Evolutionary conservation across 2,329 filamentous ascomycete species (phyloP), one percentile per base, ranked within the genome.

Genomic region (Podosphaera aphanis): DNA sequence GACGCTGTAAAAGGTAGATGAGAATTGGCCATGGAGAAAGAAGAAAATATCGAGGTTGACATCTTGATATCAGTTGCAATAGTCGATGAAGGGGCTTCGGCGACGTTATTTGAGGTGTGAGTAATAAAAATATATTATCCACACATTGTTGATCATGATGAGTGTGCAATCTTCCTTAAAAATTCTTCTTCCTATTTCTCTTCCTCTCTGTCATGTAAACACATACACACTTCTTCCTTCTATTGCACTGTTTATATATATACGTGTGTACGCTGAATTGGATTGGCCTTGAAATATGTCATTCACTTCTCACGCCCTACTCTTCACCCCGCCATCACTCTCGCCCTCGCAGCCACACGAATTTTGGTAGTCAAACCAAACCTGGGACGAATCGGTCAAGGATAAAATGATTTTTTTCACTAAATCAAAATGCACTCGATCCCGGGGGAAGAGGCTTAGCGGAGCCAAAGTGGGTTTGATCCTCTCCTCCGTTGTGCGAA

Each of bases 71-170:
- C n/a, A n/a, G 8, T 38, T 16, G 2, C 10, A 16, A 13, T 4
- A 8, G 35, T 16, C 18, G n/a, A n/a, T n/a, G 35, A 38, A 38
- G 35, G 8, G 2, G 35, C 11, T 29, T 29, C 25, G 25, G 11
- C 25, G 11, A 29, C 11, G 25, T 29, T 29, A 29, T 29, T 11
- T 29, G 25, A 29, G 71, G 69, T 75, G 56, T 29, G 52, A 51
- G 25, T 56, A 51, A 46, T 50, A 48, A 35, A 47, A 47, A 51
- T 53, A 43, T 47, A 53, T 55, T 48, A 53, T 51, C 46, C 47
- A 27, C 74, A 78, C 15, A 73, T 73, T 51, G 66, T 60, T 2
- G 76, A 76, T 7, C 77, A 76, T 16, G 80, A 60, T 55, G 73
- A 81, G 35, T 73, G 69, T 16, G 73, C 60, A 35, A 55, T n/a